These are phyloP conservation scores for Coemansia sp. DNA, from an alignment of 192 early-diverging fungal genomes.

Conservation along the genomic window DNA sequence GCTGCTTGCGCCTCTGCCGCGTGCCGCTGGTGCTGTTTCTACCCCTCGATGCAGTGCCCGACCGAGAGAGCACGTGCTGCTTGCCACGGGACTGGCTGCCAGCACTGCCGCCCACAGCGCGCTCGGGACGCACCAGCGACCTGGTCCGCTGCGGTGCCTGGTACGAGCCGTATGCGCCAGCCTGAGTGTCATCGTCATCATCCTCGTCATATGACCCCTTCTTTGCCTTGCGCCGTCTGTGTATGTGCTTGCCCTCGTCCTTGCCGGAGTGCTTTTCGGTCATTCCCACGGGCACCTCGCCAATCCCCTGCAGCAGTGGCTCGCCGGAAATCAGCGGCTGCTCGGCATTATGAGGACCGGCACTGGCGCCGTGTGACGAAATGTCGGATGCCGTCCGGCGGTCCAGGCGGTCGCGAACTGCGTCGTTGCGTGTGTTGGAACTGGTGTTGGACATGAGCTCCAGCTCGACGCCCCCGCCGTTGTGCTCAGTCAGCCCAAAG, in stretches of 20 bases:
- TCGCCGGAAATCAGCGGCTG: slow-evolving; percentile 44
- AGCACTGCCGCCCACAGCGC: slow-evolving; percentile 48
- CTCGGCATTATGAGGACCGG: slow-evolving; percentile 16
- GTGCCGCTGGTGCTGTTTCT: slow-evolving; percentile 16
- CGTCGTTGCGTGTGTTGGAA: slow-evolving; percentile 47
- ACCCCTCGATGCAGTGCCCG: not conserved
- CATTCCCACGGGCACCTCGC: slow-evolving; percentile 19
- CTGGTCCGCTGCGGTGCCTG: slow-evolving; percentile 56
- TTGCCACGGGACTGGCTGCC: slow-evolving; percentile 13
- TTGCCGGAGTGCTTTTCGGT: not conserved
- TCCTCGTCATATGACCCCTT: slow-evolving; percentile 10
- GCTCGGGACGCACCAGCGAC: slow-evolving; percentile 70
- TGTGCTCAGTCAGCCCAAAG: slow-evolving; percentile 21
- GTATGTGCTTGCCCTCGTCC: slow-evolving; percentile 30
- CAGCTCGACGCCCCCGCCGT: slow-evolving; percentile 41
- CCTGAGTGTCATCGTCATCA: slow-evolving; percentile 12
- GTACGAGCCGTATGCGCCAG: slow-evolving; percentile 31
- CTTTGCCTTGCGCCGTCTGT: slow-evolving; percentile 20
- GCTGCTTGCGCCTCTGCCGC: slow-evolving; percentile 42
- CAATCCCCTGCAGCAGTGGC: slow-evolving; percentile 40
- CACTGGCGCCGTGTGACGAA: slow-evolving; percentile 46
- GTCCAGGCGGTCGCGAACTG: slow-evolving; percentile 39
- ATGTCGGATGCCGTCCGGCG: slow-evolving; percentile 45
- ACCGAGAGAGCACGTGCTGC: slow-evolving; percentile 22
- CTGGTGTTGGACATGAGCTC: slow-evolving; percentile 47